Percentiles rank a stretch among this genome's conserved stretches.
Evolutionary conservation across 306 rosid species (phyloP).

Genomic region (Inga leiocalycina): DNA sequence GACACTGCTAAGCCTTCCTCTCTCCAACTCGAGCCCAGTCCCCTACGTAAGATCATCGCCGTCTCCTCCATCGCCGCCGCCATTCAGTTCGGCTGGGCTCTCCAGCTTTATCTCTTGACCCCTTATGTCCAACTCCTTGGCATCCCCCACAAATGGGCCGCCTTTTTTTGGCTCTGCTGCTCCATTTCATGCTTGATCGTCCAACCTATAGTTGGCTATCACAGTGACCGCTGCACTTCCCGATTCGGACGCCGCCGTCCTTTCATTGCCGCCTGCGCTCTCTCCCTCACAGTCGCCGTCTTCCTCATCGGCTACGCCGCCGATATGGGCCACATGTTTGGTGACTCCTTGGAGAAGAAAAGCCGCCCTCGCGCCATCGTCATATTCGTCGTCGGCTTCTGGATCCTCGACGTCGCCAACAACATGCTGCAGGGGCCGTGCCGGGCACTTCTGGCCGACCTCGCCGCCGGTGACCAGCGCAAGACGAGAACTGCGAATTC

Average conservation of each 20-base stretch:
- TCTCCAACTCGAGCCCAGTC: constrained; percentile 37
- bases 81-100: constrained; percentile 83
- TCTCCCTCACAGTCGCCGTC: constrained; percentile 44
- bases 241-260: constrained; percentile 80
- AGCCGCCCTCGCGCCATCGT: constrained; percentile 47
- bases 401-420: constrained; percentile 72
- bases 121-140: constrained; percentile 78
- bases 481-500: constrained; percentile 47
- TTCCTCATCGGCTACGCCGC: constrained; percentile 75
- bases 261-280: constrained; percentile 46
- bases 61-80: constrained; percentile 78
- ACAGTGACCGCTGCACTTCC: constrained; percentile 64
- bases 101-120: constrained; percentile 67
- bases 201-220: constrained; percentile 70
- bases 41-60: constrained; percentile 38
- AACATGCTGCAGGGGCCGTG: constrained; percentile 79
- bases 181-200: constrained; percentile 74
- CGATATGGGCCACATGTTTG: constrained; percentile 56
- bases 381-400: constrained; percentile 56
- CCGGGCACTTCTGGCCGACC: constrained; percentile 62
- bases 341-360: constrained; percentile 24
- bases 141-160: constrained; percentile 64
- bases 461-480: constrained; percentile 40
- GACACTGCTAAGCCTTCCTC: not conserved
- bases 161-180: constrained; percentile 80